phyloP scores from a whole-genome alignment of 768 basidiomycete genomes.

The Mycena rosella region DNA sequence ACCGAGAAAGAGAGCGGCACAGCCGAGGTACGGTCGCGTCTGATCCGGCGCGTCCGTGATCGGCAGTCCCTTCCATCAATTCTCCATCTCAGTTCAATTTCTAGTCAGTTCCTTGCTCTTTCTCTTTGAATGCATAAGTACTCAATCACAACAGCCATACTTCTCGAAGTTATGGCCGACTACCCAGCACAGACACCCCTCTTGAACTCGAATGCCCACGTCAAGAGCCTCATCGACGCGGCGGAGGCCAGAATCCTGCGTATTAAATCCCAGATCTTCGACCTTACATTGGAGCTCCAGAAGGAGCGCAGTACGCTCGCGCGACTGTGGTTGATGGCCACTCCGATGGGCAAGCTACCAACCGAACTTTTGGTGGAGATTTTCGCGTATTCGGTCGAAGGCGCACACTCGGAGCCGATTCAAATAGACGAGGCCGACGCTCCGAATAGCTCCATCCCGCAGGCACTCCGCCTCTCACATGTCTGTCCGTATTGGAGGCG shows the following conservation, averaged over 20 bases:
- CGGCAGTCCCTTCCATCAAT: too few relatives aligned
- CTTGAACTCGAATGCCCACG: neutral
- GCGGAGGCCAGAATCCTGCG: constrained; percentile 7
- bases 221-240: neutral
- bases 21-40: neutral
- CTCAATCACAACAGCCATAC: too few relatives aligned
- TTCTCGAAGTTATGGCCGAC: too few relatives aligned
- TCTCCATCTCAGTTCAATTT: too few relatives aligned
- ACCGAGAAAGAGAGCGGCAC: constrained; percentile 9
- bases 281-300: neutral
- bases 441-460: neutral
- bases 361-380: constrained; percentile 22
- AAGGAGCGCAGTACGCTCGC: constrained; percentile 11
- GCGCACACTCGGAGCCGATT: neutral
- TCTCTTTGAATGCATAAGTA: too few relatives aligned
- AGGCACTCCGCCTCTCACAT: constrained; percentile 4
- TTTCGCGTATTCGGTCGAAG: neutral
- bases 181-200: too few relatives aligned
- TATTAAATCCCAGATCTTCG: neutral
- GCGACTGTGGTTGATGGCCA: neutral
- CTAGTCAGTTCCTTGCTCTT: too few relatives aligned
- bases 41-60: neutral
- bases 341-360: constrained; percentile 11
- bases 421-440: neutral
- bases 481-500: constrained; percentile 19